Conservation (phyloP, 1,284 basidiomycete genomes). For the Trichosporon sp. region DNA sequence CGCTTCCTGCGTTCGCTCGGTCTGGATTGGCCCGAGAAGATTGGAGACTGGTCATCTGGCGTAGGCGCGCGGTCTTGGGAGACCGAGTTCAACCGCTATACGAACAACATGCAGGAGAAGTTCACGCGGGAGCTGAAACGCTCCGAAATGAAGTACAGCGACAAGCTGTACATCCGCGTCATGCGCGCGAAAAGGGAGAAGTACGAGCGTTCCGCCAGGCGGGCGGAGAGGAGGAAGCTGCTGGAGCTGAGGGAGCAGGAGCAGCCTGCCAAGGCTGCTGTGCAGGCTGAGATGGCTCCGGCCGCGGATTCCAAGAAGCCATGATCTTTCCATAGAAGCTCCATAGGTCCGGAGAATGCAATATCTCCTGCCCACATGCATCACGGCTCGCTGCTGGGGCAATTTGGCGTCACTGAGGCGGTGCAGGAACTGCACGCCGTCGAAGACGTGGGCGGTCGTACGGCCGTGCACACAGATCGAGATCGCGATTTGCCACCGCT, state of each 20-base stretch:
- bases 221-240: neutral
- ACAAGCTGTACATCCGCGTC: neutral
- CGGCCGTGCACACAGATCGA: neutral
- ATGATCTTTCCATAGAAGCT: neutral
- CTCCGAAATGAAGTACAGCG: neutral
- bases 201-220: neutral
- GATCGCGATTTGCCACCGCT: neutral
- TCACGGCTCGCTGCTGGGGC: neutral
- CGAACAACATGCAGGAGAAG: neutral
- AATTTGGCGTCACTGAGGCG: neutral
- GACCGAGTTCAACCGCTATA: neutral
- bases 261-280: neutral
- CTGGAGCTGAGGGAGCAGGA: neutral
- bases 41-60: slow-evolving; percentile 7
- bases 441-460: neutral
- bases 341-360: neutral
- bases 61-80: neutral
- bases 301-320: neutral
- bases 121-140: neutral
- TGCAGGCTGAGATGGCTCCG: neutral
- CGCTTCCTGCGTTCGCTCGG: slow-evolving; percentile 53
- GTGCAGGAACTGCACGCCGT: neutral
- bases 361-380: neutral
- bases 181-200: neutral
- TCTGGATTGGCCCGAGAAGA: neutral